A percentile compares a stretch with the other conserved stretches of the same genome.
phyloP scores from a whole-genome alignment of 2,329 filamentous ascomycete species.

The Emergomyces orientalis region DNA sequence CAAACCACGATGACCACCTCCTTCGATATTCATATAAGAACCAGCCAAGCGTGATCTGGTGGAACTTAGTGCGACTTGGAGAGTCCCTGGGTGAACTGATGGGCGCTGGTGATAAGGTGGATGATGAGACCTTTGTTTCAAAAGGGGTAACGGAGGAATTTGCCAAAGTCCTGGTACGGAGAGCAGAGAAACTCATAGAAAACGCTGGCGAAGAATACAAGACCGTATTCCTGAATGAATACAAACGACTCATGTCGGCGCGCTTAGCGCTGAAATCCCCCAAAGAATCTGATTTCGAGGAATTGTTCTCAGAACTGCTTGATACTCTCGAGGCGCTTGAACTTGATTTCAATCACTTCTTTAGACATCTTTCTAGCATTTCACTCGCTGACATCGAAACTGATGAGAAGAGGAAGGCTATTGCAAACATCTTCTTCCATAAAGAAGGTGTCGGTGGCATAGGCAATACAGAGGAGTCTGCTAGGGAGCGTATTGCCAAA shows the following conservation, averaged over 20 bases:
- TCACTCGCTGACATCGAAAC: conserved; percentile 55
- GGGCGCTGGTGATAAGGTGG: conserved; percentile 63
- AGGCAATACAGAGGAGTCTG: conserved; percentile 53
- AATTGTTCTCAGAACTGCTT: conserved; percentile 69
- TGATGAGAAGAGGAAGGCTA: conserved; percentile 52
- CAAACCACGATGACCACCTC: conserved; percentile 88
- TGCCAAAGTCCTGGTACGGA: conserved; percentile 59
- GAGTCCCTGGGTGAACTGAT: conserved; percentile 83
- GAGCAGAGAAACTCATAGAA: conserved; percentile 76
- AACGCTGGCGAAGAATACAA: conserved; percentile 81
- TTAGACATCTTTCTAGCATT: conserved; percentile 64
- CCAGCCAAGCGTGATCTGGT: conserved; percentile 95
- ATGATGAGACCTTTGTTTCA: conserved; percentile 60
- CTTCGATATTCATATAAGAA: conserved; percentile 87
- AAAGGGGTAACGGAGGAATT: conserved; percentile 64
- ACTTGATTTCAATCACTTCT: conserved; percentile 91
- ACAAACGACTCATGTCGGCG: conserved; percentile 71
- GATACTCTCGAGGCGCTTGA: conserved; percentile 73
- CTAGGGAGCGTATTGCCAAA: conserved; percentile 55
- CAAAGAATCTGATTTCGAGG: conserved; percentile 66
- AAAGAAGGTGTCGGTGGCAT: conserved; percentile 55
- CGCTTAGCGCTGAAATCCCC: conserved; percentile 65
- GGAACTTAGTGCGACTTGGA: conserved; percentile 88
- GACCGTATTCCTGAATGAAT: conserved; percentile 76
- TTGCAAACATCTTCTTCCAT: conserved; percentile 70